phyloP scores from a whole-genome alignment of 257 asterid species.

The Solanum chmielewskii region DNA sequence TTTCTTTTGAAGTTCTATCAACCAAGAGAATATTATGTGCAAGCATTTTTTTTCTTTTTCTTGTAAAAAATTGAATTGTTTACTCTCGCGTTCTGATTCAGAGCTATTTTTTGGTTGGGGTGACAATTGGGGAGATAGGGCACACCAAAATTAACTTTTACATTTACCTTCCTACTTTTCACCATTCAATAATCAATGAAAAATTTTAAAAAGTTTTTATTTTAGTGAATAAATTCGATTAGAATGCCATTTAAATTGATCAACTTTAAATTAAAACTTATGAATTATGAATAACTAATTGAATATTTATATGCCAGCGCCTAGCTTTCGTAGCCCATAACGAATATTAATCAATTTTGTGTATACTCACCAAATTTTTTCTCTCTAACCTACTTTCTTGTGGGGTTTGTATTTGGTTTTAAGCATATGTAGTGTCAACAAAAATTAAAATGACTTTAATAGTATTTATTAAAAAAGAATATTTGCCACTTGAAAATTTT shows the following conservation, averaged over 20 bases:
- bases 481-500: slow-evolving; percentile 8
- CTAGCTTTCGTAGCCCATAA: not conserved
- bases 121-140: too few species aligned
- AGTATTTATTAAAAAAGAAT: slow-evolving; percentile 6
- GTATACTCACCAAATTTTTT: not conserved
- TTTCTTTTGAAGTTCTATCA: not conserved
- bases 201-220: too few species aligned
- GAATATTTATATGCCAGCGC: not conserved
- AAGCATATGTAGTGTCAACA: not conserved
- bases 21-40: too few species aligned
- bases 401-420: not conserved
- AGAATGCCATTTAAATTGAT: not conserved
- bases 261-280: not conserved
- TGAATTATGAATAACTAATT: not conserved
- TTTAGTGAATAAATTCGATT: not conserved
- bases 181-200: not conserved
- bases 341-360: not conserved
- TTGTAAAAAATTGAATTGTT: too few species aligned
- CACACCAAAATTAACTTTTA: too few species aligned
- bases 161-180: not conserved
- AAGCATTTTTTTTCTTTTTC: too few species aligned
- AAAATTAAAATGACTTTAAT: not conserved
- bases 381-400: not conserved
- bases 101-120: too few species aligned
- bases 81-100: too few species aligned